Base-by-base conservation (phyloP, 495 filamentous ascomycete species). In the Penicillium daleae region DNA sequence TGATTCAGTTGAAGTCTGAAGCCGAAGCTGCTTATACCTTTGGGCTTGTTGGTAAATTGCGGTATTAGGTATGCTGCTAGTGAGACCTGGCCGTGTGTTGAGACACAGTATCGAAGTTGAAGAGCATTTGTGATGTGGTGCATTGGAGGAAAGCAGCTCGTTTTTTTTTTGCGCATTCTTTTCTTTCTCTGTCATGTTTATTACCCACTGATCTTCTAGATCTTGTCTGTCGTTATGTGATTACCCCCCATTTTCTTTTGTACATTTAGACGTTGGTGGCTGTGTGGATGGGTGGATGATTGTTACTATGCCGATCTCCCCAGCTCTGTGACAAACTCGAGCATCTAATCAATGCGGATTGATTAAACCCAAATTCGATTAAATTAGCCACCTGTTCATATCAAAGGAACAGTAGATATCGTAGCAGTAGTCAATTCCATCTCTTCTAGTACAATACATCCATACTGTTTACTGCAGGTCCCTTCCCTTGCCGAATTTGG, bases 1-100 rank as follows among this genome's bases (percentile, higher is more conserved):
- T 93, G 82, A 87, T 97, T 60, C 91, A 95, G 76, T 86, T 87
- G 84, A 86, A 83, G 73, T 80, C 82, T 53, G 85, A 87, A 67
- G 83, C 82, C 10, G 85, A 87, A 61, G 82, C 85, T 5, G 81
- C 83, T 15, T 85, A 85, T 70, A 85, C 83, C 5, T 87, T 87
- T 65, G 86, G 85, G 4, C 78, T 86, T 61, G 85, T 87, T 26
- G 85, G 85, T 6, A 86, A 85, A 63, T 65, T 86, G 31, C 76
- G 83, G 61, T 87, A 87, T 71, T 88, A 77, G 50, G 44, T 35
- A 6, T 56, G 33, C 54, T 15, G 21, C 13, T 6, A 7, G 54
- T 56, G 33, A 56, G 10, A 9, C 37, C 22, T n/a, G 15, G 6
- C 13, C 19, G 3, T 21, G 17, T 54, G 29, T 15, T 46, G 42